Evolutionary conservation across 768 basidiomycete genomes (phyloP).

Genomic region (Hypholoma sublateritium): DNA sequence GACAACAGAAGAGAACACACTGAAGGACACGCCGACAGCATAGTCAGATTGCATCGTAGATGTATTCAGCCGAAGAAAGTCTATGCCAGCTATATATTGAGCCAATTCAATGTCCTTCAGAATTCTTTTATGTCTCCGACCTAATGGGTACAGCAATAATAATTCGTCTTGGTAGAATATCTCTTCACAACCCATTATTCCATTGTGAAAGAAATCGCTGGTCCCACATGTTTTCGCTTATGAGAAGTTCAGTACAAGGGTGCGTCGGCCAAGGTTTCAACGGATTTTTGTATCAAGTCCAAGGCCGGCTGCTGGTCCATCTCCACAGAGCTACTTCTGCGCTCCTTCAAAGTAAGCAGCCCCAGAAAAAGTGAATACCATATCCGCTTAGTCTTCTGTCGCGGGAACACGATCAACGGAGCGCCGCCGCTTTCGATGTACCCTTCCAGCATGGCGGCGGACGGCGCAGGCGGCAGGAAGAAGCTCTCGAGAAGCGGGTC

Average conservation of each 20-base stretch:
- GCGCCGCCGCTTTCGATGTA: constrained; percentile 53
- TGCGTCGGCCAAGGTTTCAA: constrained; percentile 46
- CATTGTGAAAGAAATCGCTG: too few species aligned
- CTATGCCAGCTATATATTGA: too few species aligned
- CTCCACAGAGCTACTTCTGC: constrained; percentile 12
- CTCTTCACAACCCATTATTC: too few species aligned
- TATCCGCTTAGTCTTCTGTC: constrained; percentile 73
- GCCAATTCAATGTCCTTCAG: too few species aligned
- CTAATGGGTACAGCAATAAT: too few species aligned
- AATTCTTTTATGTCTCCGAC: too few species aligned
- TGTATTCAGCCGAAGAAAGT: too few species aligned
- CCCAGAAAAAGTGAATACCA: constrained; percentile 77
- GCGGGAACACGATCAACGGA: constrained; percentile 50
- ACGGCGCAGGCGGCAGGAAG: constrained; percentile 51
- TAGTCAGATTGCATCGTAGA: too few species aligned
- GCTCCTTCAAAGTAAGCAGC: constrained; percentile 48
- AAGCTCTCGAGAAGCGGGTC: constrained; percentile 73
- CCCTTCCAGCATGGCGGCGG: constrained; percentile 56
- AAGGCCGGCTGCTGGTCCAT: constrained; percentile 40
- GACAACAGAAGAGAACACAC: too few species aligned
- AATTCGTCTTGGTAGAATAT: too few species aligned
- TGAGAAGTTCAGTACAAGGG: constrained; percentile 38
- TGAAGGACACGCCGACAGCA: too few species aligned
- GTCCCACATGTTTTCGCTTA: too few species aligned
- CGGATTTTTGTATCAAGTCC: constrained; percentile 36